phyloP scores from a whole-genome alignment of 768 basidiomycete genomes.

The Pholiota conissans region DNA sequence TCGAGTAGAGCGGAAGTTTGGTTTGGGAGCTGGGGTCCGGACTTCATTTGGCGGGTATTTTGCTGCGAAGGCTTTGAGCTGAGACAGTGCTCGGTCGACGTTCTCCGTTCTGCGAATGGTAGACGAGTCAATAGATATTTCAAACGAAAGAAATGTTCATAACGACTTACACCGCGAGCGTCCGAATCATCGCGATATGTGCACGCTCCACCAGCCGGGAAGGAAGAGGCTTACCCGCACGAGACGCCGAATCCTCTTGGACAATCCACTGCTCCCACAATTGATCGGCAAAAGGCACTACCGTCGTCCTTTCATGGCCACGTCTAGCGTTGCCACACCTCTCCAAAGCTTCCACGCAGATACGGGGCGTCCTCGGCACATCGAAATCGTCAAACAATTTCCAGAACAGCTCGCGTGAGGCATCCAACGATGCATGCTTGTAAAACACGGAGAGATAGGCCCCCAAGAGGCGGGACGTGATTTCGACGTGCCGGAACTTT shows the following conservation, averaged over 20 bases:
- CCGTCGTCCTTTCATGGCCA: constrained; percentile 46
- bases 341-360: constrained; percentile 69
- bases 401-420: constrained; percentile 49
- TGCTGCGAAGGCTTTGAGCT: constrained; percentile 60
- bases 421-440: constrained; percentile 47
- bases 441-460: constrained; percentile 83
- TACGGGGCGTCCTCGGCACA: constrained; percentile 49
- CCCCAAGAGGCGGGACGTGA: constrained; percentile 68
- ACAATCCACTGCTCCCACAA: constrained; percentile 67
- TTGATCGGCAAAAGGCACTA: constrained; percentile 52
- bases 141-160: neutral
- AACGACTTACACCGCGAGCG: constrained; percentile 57
- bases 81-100: constrained; percentile 51
- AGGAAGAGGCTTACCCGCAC: constrained; percentile 28
- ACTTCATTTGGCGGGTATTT: constrained; percentile 64
- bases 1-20: constrained; percentile 55
- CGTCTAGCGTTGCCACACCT: constrained; percentile 49
- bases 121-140: constrained; percentile 2
- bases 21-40: constrained; percentile 40
- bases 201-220: constrained; percentile 65
- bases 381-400: constrained; percentile 43
- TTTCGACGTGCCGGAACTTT: constrained; percentile 56
- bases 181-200: constrained; percentile 67
- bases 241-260: constrained; percentile 40
- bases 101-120: constrained; percentile 42